phyloP scores from a whole-genome alignment of 805 yeast genomes.

The Hagleromyces aurorensis region DNA sequence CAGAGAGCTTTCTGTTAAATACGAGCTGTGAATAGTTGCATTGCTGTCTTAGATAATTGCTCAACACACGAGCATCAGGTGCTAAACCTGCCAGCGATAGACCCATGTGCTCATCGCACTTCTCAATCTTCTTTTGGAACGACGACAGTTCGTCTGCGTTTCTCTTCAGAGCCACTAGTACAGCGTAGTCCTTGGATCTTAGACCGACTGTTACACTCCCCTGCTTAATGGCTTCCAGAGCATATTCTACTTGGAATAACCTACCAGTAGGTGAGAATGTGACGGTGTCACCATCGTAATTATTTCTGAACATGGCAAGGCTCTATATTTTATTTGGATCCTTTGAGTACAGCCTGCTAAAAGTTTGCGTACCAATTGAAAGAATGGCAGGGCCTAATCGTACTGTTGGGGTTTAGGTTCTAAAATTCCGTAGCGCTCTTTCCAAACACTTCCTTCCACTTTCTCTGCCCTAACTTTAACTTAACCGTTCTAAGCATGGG shows the following conservation, averaged over 20 bases:
- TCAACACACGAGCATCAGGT: constrained; percentile 93
- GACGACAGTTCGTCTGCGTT: constrained; percentile 97
- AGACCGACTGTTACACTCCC: constrained; percentile 97
- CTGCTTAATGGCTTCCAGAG: constrained; percentile 95
- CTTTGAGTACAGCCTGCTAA: not conserved
- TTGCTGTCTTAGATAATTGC: constrained; percentile 82
- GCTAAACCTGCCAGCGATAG: constrained; percentile 95
- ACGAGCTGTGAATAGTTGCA: constrained; percentile 83
- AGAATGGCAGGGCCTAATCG: too few relatives aligned
- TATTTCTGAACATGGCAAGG: constrained; percentile 72
- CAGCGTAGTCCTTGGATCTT: constrained; percentile 79
- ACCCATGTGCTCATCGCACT: constrained; percentile 90
- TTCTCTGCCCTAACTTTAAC: too few relatives aligned
- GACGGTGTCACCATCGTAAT: constrained; percentile 96
- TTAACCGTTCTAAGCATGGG: too few relatives aligned
- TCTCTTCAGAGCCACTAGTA: constrained; percentile 87
- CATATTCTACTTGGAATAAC: constrained; percentile 94
- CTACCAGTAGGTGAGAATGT: constrained; percentile 99
- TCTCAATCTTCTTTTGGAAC: constrained; percentile 87
- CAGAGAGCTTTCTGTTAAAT: constrained; percentile 76
- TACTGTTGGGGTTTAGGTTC: too few relatives aligned
- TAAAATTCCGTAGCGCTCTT: too few relatives aligned
- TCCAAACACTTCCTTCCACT: too few relatives aligned
- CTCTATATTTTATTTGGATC: constrained; percentile 1
- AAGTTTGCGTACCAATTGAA: too few relatives aligned